Evolutionary conservation across 768 basidiomycete species (phyloP).

Genomic region (Kwoniella botswanensis): DNA sequence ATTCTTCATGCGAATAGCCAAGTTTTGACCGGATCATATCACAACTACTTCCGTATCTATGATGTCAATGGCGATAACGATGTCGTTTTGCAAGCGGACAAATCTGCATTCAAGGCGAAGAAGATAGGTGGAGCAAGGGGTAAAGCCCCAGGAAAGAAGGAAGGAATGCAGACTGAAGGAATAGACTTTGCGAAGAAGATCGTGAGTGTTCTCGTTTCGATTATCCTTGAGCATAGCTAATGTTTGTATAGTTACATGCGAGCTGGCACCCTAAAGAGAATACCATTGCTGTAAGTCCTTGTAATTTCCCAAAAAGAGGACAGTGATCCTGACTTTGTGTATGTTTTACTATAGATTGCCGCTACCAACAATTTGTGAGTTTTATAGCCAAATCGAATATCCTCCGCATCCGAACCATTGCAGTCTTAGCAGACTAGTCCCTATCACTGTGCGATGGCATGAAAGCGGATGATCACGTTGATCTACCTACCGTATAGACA

Average conservation of each 20-base stretch:
- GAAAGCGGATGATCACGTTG: no score
- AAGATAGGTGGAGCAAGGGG: constrained; percentile 83
- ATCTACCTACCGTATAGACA: background rate
- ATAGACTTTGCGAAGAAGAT: constrained; percentile 69
- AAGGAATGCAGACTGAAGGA: constrained; percentile 76
- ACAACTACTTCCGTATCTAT: constrained; percentile 99
- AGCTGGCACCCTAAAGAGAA: constrained; percentile 97
- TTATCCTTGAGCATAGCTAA: background rate
- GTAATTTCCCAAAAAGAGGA: background rate
- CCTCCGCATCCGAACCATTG: no score
- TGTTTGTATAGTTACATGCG: constrained; percentile 64
- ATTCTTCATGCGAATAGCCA: constrained; percentile 64
- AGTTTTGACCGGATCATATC: constrained; percentile 98
- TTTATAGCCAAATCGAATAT: background rate
- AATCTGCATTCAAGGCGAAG: constrained; percentile 99
- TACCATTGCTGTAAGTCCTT: constrained; percentile 83
- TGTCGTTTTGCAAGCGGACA: constrained; percentile 95
- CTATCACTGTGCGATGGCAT: no score
- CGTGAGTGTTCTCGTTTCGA: constrained; percentile 29
- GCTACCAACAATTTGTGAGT: constrained; percentile 96
- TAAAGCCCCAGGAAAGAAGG: constrained; percentile 70
- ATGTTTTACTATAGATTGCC: constrained; percentile 70
- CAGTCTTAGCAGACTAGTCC: no score
- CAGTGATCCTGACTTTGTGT: constrained; percentile 13
- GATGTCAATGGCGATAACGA: constrained; percentile 82